These are phyloP conservation scores for Trichoderma cornu-damae DNA, from an alignment of 2,329 filamentous ascomycete species.

Conservation along the genomic window DNA sequence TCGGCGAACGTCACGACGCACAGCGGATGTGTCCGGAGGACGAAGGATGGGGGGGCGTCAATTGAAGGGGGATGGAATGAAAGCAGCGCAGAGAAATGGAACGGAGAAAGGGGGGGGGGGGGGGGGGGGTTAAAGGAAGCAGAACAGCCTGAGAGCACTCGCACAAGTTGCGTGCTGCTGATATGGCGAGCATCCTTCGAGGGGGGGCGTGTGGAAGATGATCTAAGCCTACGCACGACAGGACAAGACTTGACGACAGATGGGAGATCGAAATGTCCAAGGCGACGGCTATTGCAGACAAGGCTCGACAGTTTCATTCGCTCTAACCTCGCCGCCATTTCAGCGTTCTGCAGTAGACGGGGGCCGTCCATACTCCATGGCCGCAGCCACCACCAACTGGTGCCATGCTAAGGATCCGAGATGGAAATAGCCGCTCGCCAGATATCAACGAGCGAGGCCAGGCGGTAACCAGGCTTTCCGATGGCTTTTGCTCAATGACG, in stretches of 20 bases:
- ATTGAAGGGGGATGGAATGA: constrained; percentile 5
- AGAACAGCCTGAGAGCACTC: not conserved
- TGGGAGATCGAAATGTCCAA: constrained; percentile 28
- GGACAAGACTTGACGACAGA: not conserved
- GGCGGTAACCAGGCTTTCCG: not conserved
- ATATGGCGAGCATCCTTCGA: constrained; percentile 7
- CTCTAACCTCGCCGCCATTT: not conserved
- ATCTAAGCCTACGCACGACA: not conserved
- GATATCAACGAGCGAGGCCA: not conserved
- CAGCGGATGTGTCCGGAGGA: constrained; percentile 11
- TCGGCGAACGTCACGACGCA: constrained; percentile 16
- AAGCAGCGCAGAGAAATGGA: not conserved
- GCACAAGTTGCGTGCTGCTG: not conserved
- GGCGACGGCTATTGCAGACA: constrained; percentile 26
- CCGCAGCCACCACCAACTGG: not conserved
- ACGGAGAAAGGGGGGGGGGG: not conserved
- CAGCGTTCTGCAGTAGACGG: not conserved
- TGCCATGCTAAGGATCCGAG: not conserved
- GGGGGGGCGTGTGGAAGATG: constrained; percentile 8
- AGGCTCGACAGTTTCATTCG: not conserved
- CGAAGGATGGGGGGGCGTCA: constrained; percentile 4
- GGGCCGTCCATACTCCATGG: not conserved
- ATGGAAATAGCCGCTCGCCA: constrained; percentile 3
- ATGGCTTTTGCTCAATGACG: not conserved
- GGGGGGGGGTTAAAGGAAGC: not conserved